These are phyloP conservation scores for Wickerhamomyces xylosicus DNA, from an alignment of 805 yeast species.

Conservation along the genomic window DNA sequence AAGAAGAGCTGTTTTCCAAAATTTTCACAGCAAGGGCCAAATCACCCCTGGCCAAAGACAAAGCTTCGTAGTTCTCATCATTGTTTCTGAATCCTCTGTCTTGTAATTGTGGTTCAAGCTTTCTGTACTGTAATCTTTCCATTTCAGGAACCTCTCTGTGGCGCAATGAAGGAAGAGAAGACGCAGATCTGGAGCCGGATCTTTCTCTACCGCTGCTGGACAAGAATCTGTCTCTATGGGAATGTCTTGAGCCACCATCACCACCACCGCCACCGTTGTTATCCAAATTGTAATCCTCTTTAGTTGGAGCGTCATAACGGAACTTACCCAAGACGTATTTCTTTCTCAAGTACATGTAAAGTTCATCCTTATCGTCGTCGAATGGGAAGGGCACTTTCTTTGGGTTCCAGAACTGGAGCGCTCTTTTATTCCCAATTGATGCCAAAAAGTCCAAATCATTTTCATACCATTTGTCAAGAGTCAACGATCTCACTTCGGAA, in stretches of 20 bases:
- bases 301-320: constrained; percentile 20
- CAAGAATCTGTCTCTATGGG: too few relatives aligned
- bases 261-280: too few relatives aligned
- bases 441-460: constrained; percentile 38
- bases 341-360: constrained; percentile 50
- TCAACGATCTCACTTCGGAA: constrained; percentile 60
- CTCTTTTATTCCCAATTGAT: constrained; percentile 51
- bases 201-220: too few relatives aligned
- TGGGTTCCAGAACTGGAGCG: constrained; percentile 58
- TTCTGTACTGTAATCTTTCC: constrained; percentile 41
- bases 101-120: constrained; percentile 36
- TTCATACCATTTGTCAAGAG: constrained; percentile 59
- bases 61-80: constrained; percentile 54
- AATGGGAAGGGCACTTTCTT: constrained; percentile 58
- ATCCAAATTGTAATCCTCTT: constrained; percentile 20
- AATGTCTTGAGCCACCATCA: too few relatives aligned
- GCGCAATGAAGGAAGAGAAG: constrained; percentile 28
- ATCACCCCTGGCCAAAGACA: constrained; percentile 49
- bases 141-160: constrained; percentile 44
- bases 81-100: constrained; percentile 48
- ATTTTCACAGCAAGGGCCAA: constrained; percentile 49
- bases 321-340: constrained; percentile 62
- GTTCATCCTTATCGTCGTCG: constrained; percentile 56
- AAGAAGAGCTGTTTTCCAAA: constrained; percentile 28
- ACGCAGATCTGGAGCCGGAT: constrained; percentile 10